Conservation (phyloP, 345 rosid species). For the Lumnitzera littorea region DNA sequence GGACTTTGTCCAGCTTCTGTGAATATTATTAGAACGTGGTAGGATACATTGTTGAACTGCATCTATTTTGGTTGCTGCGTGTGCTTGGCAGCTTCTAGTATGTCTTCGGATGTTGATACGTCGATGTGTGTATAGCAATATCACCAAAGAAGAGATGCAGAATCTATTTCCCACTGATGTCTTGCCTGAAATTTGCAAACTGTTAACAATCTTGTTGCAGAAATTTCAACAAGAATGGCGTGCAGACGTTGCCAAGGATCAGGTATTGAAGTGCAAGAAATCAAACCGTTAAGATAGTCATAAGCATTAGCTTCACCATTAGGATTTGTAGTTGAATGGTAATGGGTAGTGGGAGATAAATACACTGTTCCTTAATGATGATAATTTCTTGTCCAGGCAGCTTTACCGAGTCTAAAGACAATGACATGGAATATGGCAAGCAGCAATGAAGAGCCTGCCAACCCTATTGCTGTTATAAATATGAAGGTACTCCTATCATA, state of each 20-base stretch:
- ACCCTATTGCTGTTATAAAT: conserved; percentile 42
- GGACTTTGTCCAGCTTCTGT: no score
- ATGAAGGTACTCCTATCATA: conserved; percentile 29
- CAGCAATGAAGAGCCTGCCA: conserved; percentile 17
- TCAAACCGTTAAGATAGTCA: no score
- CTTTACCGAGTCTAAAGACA: conserved; percentile 42
- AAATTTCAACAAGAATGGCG: conserved; percentile 62
- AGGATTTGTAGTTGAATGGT: background rate
- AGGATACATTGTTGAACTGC: background rate
- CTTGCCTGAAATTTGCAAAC: conserved; percentile 47
- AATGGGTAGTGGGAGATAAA: no score
- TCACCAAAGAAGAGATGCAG: conserved; percentile 44
- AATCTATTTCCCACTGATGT: conserved; percentile 52
- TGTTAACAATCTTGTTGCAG: conserved; percentile 48
- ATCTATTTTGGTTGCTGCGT: background rate
- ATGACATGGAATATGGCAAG: conserved; percentile 51
- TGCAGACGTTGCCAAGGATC: conserved; percentile 37
- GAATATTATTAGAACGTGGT: no score
- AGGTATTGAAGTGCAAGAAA: conserved; percentile 20
- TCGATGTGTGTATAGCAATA: conserved; percentile 36
- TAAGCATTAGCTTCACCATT: background rate
- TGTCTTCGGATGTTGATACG: conserved; percentile 62
- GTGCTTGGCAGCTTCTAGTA: conserved; percentile 38
- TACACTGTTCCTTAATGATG: background rate
- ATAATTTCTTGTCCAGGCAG: conserved; percentile 21